Conservation (phyloP, 2,329 filamentous ascomycete genomes). For the Paecilomyces sp. region DNA sequence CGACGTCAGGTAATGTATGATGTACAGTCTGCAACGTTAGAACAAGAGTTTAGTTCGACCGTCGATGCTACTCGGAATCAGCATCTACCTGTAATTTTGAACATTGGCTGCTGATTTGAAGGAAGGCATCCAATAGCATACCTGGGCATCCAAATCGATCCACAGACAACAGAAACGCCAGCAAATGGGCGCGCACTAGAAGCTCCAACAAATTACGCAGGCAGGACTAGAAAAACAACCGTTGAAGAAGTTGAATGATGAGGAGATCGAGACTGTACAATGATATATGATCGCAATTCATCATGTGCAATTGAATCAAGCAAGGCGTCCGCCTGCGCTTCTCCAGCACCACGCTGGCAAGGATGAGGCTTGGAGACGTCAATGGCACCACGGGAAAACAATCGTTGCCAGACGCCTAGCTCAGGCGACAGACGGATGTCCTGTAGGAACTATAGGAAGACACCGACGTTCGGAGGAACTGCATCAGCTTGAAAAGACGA, state of each 20-base stretch:
- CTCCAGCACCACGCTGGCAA: conserved; percentile 16
- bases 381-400: background rate
- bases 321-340: conserved; percentile 13
- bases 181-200: conserved; percentile 3
- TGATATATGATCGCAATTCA: conserved; percentile 20
- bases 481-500: background rate
- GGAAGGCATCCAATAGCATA: conserved; percentile 6
- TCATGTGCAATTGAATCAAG: conserved; percentile 23
- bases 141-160: conserved; percentile 2
- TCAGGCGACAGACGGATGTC: background rate
- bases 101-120: conserved; percentile 1
- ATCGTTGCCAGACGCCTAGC: background rate
- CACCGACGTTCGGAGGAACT: background rate
- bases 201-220: conserved; percentile 15
- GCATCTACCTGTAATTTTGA: conserved; percentile 1
- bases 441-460: background rate
- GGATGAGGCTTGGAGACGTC: background rate
- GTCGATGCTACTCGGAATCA: conserved; percentile 6
- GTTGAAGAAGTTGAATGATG: conserved; percentile 8
- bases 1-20: background rate
- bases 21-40: background rate
- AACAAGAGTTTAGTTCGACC: background rate
- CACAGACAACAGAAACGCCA: background rate
- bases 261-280: conserved; percentile 17
- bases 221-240: conserved; percentile 12